Base-by-base conservation (phyloP, 805 yeast species). In the Candida maltosa region DNA sequence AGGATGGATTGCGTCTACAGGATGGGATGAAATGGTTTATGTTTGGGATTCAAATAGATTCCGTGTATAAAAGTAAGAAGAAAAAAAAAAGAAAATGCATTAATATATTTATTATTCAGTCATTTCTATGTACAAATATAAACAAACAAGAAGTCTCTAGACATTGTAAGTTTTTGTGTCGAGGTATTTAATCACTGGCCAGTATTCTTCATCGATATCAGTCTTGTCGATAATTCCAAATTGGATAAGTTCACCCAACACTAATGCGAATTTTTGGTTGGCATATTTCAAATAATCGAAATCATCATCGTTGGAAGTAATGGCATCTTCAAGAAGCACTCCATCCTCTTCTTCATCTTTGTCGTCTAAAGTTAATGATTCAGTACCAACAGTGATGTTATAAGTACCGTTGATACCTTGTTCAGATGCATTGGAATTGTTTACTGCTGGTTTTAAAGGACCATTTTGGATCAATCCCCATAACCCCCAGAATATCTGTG, bases 1-100 rank as follows among this genome's bases (percentile, higher is more conserved):
- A 1, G 97, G 97, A 1, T 89, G 93, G 88, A 88, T 83, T 12
- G 95, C 93, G 7, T 81, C 96, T 11, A 82, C 89, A 0, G 96
- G 96, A 2, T 91, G 96, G 96, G 98, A 91, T 63, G 95, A 91
- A 52, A 87, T 87, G 83, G 81, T 88, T 5, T 82, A 83, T 53
- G 74, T 93, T 6, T 93, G 95, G 95, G 88, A 84, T 47, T 76
- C 85, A 1, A 73, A 76, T 48, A 51, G 75, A 35, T 25, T 68
- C n/a, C n/a, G n/a, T n/a, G n/a, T n/a, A n/a, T n/a, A n/a, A n/a
- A n/a, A n/a, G n/a, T n/a, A n/a, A n/a, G n/a, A n/a, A n/a, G n/a
- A n/a, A n/a, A n/a, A n/a, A n/a, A n/a, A n/a, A n/a, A n/a, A n/a
- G n/a, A n/a, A n/a, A n/a, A n/a, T n/a, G n/a, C n/a, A n/a, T n/a